Percentiles rank a stretch among this genome's conserved stretches.
phyloP scores from a whole-genome alignment of 2,329 filamentous ascomycete genomes.

The Pestalotiopsis sp. region DNA sequence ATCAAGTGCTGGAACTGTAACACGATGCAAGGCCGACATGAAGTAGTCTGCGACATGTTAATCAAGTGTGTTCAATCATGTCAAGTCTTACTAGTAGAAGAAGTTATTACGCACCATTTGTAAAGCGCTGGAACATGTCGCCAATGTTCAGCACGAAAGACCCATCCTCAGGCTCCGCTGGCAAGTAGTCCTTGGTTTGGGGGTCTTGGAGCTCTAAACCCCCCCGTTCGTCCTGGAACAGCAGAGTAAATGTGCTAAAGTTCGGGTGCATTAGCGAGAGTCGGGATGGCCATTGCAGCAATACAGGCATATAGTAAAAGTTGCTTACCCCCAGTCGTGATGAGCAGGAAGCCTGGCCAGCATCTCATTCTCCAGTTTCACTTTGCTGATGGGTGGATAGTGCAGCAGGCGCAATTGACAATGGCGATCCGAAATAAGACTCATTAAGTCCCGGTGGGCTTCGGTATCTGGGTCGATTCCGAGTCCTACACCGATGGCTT shows the following conservation, averaged over 20 bases:
- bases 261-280: not conserved
- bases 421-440: constrained; percentile 18
- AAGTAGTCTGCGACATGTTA: constrained; percentile 24
- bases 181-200: constrained; percentile 21
- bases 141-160: constrained; percentile 27
- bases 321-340: constrained; percentile 50
- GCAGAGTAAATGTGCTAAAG: constrained; percentile 47
- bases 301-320: constrained; percentile 7
- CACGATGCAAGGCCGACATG: constrained; percentile 25
- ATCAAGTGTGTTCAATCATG: not conserved
- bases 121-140: constrained; percentile 27
- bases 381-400: constrained; percentile 23
- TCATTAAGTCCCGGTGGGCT: constrained; percentile 9
- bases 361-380: constrained; percentile 20
- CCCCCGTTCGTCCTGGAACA: constrained; percentile 56
- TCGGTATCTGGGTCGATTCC: constrained; percentile 10
- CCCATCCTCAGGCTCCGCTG: constrained; percentile 23
- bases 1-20: constrained; percentile 23
- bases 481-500: constrained; percentile 20
- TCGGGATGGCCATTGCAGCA: not conserved
- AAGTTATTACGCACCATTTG: constrained; percentile 22
- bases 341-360: constrained; percentile 45
- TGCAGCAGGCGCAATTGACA: constrained; percentile 25
- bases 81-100: not conserved
- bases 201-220: constrained; percentile 52